Base-by-base conservation (phyloP, 768 basidiomycete genomes). In the Agaricus subrufescens region DNA sequence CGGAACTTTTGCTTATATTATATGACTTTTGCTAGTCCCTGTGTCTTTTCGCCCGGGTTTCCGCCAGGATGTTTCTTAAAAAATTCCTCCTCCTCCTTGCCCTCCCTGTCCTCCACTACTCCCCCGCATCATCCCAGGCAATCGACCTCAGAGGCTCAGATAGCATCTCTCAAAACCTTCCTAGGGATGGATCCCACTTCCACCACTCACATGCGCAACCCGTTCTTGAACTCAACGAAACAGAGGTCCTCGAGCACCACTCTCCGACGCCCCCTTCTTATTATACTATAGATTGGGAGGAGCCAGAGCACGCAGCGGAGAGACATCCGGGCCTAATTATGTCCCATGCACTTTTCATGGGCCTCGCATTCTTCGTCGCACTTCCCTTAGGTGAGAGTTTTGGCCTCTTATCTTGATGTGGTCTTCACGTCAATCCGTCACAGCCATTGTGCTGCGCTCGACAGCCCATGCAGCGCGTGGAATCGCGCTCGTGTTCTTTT, bases 391-490 rank as follows among this genome's bases (percentile, higher is more conserved):
- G 94, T 94, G 66, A 63, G 83, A 67, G 62, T 64, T 44, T 46
- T 40, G 34, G 19, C 23, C 11, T 37, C 38, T 31, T 29, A 51
- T 34, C 46, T 47, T 55, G 44, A 39, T 45, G 19, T 10, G 10
- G 12, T n/a, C 50, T 19, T 54, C 46, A 39, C 44, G 47, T 52
- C 50, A 43, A 19, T 31, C 8, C 37, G 46, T n/a, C 9, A 23
- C 31, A 96, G 94, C 82, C 30, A 90, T 96, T 58, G 82, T 84
- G 1, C 75, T 97, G 58, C 85, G 94, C 34, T 85, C 89, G 14
- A 85, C 87, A 0, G 85, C 84, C 48, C 87, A 92, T 63, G 71
- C 85, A 0, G 80, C 77, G 61, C 85, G 86, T 54, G 75, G 76
- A 25, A 47, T 87, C 14, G 76, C 78, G 6, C 78, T 86, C n/a